Percentiles rank a stretch among this genome's conserved stretches.
Conservation (phyloP, 768 basidiomycete species). For the Russula dissimulans region DNA sequence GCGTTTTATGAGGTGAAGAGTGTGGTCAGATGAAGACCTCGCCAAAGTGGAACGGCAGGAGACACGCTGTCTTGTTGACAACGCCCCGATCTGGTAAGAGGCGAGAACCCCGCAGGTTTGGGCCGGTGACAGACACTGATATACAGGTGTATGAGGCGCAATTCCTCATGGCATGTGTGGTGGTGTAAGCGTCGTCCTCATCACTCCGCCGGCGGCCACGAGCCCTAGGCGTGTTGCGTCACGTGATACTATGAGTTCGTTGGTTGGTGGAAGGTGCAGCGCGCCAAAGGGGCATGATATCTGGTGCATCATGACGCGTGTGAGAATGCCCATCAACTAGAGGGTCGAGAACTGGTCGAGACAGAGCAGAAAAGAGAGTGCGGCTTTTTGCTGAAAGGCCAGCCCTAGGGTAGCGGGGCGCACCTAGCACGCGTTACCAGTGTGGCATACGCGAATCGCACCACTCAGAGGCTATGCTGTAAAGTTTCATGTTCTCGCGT, state of each 20-base stretch:
- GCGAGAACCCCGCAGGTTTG: constrained; percentile 7
- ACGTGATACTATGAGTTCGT: neutral
- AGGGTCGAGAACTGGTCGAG: no score
- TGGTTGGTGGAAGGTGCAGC: neutral
- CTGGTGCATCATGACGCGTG: neutral
- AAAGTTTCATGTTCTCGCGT: constrained; percentile 9
- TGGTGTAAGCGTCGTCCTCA: constrained; percentile 1
- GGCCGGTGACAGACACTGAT: constrained; percentile 9
- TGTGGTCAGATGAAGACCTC: constrained; percentile 12
- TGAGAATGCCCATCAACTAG: no score
- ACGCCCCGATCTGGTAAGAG: constrained; percentile 12
- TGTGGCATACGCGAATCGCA: neutral
- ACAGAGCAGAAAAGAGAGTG: neutral
- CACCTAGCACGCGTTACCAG: neutral
- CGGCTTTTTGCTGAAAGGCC: neutral
- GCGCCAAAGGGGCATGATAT: neutral
- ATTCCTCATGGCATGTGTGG: constrained; percentile 5
- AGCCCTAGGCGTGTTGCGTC: constrained; percentile 14
- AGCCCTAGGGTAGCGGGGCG: neutral
- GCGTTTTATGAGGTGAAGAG: constrained; percentile 16
- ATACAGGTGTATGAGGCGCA: constrained; percentile 2
- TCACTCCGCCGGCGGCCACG: constrained; percentile 13
- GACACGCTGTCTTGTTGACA: constrained; percentile 12
- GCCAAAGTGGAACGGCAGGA: constrained; percentile 5
- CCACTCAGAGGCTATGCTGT: constrained; percentile 5